Evolutionary conservation across 2,329 filamentous ascomycete species (phyloP).

Genomic region (Purpureocillium lavendulum): DNA sequence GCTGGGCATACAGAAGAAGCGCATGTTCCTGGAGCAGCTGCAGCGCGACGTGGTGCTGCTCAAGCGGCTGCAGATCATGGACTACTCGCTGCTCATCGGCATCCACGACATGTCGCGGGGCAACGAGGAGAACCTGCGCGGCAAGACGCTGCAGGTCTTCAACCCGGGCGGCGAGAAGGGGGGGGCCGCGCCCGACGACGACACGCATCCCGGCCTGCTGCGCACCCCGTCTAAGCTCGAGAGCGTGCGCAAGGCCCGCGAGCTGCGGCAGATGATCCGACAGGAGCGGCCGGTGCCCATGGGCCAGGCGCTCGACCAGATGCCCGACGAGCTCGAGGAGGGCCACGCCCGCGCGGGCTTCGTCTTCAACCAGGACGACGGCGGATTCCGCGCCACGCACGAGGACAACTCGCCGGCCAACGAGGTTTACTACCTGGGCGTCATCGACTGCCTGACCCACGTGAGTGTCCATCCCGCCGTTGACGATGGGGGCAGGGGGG

Average conservation of each 20-base stretch:
- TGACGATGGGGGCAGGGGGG: neutral
- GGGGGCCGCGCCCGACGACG: constrained; percentile 44
- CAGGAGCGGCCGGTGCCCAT: constrained; percentile 90
- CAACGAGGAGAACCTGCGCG: constrained; percentile 87
- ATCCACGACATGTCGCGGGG: constrained; percentile 86
- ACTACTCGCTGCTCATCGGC: constrained; percentile 91
- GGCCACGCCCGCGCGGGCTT: constrained; percentile 61
- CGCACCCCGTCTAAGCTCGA: constrained; percentile 92
- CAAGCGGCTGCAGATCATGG: constrained; percentile 92
- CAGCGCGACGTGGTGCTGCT: constrained; percentile 78
- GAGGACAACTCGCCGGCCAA: constrained; percentile 79
- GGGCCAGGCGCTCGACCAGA: constrained; percentile 70
- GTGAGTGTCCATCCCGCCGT: constrained; percentile 45
- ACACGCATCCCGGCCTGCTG: constrained; percentile 59
- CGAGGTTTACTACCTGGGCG: constrained; percentile 95
- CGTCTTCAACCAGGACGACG: constrained; percentile 89
- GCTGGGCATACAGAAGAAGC: constrained; percentile 81
- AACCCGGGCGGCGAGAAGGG: constrained; percentile 68
- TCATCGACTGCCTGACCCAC: constrained; percentile 96
- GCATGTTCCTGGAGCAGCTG: constrained; percentile 81
- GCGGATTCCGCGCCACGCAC: constrained; percentile 86
- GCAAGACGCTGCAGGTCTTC: constrained; percentile 88
- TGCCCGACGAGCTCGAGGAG: constrained; percentile 83
- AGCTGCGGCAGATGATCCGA: constrained; percentile 86
- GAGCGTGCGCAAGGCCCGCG: constrained; percentile 80